Conservation (phyloP, 176 grass and related monocot species). For the Hsuehochloa calcarea region DNA sequence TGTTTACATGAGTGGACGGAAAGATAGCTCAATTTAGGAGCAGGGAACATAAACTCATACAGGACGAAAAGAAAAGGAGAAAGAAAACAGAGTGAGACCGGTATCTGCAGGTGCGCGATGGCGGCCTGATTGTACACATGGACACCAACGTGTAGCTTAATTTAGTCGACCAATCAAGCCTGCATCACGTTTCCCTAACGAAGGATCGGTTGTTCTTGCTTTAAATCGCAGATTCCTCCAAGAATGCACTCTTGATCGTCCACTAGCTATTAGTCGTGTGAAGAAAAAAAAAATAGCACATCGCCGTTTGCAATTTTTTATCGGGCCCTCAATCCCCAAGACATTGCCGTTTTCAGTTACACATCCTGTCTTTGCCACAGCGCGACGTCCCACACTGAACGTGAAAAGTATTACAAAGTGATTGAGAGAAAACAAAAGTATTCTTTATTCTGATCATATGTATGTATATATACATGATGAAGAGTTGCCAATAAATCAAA, state of each 20-base stretch:
- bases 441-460: no score
- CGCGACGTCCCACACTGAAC: not conserved
- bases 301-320: not conserved
- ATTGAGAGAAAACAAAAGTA: no score
- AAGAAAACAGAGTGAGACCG: not conserved
- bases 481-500: no score
- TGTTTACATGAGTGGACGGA: constrained; percentile 9
- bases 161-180: not conserved
- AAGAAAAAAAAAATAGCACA: not conserved
- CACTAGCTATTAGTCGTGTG: not conserved
- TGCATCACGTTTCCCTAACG: not conserved
- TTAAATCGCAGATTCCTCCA: not conserved
- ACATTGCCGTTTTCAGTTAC: not conserved
- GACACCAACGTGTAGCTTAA: not conserved
- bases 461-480: no score
- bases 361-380: not conserved
- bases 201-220: not conserved
- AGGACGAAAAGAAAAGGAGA: not conserved
- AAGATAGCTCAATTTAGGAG: not conserved
- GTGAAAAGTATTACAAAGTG: no score
- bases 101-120: not conserved
- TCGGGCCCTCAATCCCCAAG: not conserved
- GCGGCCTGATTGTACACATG: not conserved
- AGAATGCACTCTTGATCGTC: not conserved
- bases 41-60: not conserved